Base-by-base conservation (phyloP, 176 grass and related monocot genomes). In the Hordeum marinum region DNA sequence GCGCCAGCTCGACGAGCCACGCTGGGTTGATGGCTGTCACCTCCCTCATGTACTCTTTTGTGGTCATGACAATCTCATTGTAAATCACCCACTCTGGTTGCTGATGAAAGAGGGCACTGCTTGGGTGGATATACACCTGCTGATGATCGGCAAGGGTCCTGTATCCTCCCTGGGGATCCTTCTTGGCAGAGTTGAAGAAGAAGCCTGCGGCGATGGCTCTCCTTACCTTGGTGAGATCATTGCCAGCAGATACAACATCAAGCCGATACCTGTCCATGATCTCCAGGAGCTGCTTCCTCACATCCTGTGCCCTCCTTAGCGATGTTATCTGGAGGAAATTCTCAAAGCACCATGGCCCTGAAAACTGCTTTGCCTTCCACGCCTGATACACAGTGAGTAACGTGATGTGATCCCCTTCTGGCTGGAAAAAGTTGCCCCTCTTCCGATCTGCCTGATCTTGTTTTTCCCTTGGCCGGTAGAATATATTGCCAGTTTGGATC, bases 261-360 rank as follows among this genome's bases (percentile, higher is more conserved):
- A 94, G 86, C 24, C 91, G 68, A 52, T 87, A 91, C 86, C 60
- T 91, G 21, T 94, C 92, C 92, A 94, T 91, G 12, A 94, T 94
- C 63, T 82, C 82, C 10, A 94, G 81, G 80, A 94, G 89, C 26
- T 94, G 89, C 68, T 94, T 94, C 58, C 89, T 86, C 26, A 94
- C 92, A 46, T 94, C 92, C 62, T 94, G 92, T 27, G 92, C 92
- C 18, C 89, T 91, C 60, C 89, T 88, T 32, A 94, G 70, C 31
- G 89, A 94, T 62, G 80, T 80, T 62, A 80, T 42, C 80, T 89
- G 86, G 1, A 94, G 70, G 45, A 94, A 94, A 68, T 91, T 94
- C 80, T 94, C 92, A 54, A 87, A 68, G 32, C 92, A 94, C 92
- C 92, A 94, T 74, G 92, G 92, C 15, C 89, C 89, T 39, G 92